These are phyloP conservation scores for Spergularia azorica DNA, from an alignment of 179 eudicot genomes.

Conservation along the genomic window DNA sequence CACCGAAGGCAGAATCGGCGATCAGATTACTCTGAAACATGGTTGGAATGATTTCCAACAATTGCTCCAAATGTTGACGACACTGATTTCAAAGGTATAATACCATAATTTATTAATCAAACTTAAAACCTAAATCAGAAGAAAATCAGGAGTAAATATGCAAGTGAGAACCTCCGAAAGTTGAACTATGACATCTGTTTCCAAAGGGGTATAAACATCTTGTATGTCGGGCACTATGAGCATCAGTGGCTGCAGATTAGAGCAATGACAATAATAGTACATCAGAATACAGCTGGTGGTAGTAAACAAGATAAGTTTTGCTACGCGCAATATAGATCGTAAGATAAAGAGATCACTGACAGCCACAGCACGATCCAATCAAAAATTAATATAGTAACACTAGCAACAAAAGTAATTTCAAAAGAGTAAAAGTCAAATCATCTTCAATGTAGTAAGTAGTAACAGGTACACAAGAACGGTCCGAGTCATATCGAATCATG, in stretches of 20 bases:
- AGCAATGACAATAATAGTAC: background rate
- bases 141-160: background rate
- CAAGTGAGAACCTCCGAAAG: constrained; percentile 72
- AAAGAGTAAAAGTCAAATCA: background rate
- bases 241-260: constrained; percentile 77
- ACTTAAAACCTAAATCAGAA: background rate
- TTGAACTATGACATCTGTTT: constrained; percentile 81
- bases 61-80: constrained; percentile 78
- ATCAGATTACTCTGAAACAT: constrained; percentile 84
- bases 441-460: background rate
- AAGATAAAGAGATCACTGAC: background rate
- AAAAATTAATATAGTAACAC: background rate
- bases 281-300: background rate
- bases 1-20: constrained; percentile 97
- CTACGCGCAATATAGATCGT: background rate
- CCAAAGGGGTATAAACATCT: constrained; percentile 92
- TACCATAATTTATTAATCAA: background rate
- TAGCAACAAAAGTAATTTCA: background rate
- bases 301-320: background rate
- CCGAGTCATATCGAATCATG: background rate
- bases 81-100: constrained; percentile 53
- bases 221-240: constrained; percentile 92
- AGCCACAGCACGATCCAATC: background rate
- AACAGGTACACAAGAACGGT: background rate
- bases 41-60: constrained; percentile 86